Evolutionary conservation across 2,329 filamentous ascomycete species (phyloP), one percentile per base, ranked within the genome.

Genomic region (Cytospora leucostoma): DNA sequence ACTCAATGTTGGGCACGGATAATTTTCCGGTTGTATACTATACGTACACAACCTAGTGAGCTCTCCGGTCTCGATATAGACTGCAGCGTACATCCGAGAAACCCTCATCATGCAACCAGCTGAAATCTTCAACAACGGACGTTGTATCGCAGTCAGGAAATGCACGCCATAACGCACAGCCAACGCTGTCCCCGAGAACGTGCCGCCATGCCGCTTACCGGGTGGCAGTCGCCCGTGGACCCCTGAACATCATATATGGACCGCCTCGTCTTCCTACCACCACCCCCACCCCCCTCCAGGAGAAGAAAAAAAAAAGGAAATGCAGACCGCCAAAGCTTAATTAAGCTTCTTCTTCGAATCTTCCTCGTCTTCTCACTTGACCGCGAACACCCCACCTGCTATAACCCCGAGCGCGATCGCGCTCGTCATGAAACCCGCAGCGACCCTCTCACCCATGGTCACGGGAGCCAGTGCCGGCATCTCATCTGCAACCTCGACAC

Each of bases 381-480:
- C 71, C 35, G 84, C 73, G 68, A 84, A 85, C 32, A 79, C 72
- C 35, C 78, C 77, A n/a, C 82, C 81, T 15, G 77, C 81, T 4
- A 86, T 53, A 34, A 85, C 71, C 61, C 81, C 79, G 12, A 81
- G 73, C 38, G 79, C 70, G 19, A 86, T 69, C 0, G 83, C 74
- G 8, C 80, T 76, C 32, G 85, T 88, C 65, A 84, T 52, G 65
- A 88, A 82, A 13, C 82, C 84, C 0, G 84, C 85, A 0, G 81
- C 85, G 1, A 82, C 83, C 68, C 75, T 77, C 64, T 86, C 84
- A n/a, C 73, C 77, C 3, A 71, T 76, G 2, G 80, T 82, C 62
- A 87, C 82, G 12, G 77, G 72, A 47, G 70, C 63, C 37, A 77
- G 66, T 52, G 67, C 33, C 11, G 66, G 64, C 62, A 72, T 61